Conservation (phyloP, 2,329 filamentous ascomycete genomes). For the Clonostachys sp. region DNA sequence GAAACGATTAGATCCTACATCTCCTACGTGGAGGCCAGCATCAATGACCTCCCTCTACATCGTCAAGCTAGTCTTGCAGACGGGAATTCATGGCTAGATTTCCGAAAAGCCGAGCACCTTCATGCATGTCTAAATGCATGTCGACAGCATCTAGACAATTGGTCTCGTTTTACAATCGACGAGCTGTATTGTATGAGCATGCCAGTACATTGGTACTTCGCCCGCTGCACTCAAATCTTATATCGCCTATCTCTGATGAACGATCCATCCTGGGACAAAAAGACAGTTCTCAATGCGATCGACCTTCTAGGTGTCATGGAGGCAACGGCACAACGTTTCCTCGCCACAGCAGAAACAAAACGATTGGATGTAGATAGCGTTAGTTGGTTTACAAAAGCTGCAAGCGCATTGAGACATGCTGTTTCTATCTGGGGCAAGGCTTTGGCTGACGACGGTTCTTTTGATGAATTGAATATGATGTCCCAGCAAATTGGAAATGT, state of each 20-base stretch:
- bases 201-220: conserved; percentile 18
- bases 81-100: conserved; percentile 7
- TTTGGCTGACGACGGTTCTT: too few relatives aligned
- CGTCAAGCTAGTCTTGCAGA: conserved; percentile 7
- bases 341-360: too few relatives aligned
- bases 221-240: conserved; percentile 23
- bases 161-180: conserved; percentile 15
- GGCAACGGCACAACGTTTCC: too few relatives aligned
- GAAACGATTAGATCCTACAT: conserved; percentile 26
- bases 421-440: too few relatives aligned
- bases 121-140: conserved; percentile 17
- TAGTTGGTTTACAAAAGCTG: too few relatives aligned
- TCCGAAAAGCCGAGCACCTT: conserved; percentile 13
- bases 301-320: conserved; percentile 17
- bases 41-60: conserved; percentile 24
- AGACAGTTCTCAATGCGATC: conserved; percentile 21
- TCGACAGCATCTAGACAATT: conserved; percentile 19
- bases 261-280: conserved; percentile 32
- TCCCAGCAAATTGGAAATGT: too few relatives aligned
- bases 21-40: conserved; percentile 24
- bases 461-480: too few relatives aligned
- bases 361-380: too few relatives aligned
- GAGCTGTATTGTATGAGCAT: conserved; percentile 19
- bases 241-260: conserved; percentile 32
- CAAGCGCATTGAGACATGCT: too few relatives aligned